Evolutionary conservation across 2,329 filamentous ascomycete genomes (phyloP), one percentile per base, ranked within the genome.

Genomic region (Chaetomium sp.): DNA sequence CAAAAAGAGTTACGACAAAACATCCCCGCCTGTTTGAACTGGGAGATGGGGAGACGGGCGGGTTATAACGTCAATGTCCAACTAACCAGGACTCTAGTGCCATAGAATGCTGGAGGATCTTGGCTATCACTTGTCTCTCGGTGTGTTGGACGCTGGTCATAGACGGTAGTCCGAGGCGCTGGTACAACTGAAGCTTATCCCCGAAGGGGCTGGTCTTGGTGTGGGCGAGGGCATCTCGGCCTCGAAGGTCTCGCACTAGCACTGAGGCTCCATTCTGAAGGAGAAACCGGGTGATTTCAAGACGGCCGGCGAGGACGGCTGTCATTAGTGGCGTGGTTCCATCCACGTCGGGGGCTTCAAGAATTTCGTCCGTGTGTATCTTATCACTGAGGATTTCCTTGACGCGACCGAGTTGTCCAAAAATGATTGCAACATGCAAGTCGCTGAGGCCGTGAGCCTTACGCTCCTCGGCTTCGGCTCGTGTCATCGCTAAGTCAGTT

Each of bases 321-420:
- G 47, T 40, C 59, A 63, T 63, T 1, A 63, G 27, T 0, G 58
- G 44, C 3, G 59, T 60, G 1, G 54, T 19, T 1, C 58, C 54
- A 0, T 57, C 19, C 3, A 7, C 5, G n/a, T 54, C 58, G 3
- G 46, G 52, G 2, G n/a, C 35, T 1, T 59, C 37, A 0, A 57
- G 8, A 2, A 42, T 34, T 5, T 43, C 41, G 4, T 43, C 44
- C 10, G 33, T 40, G 5, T 53, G 19, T 27, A 27, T 14, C 1
- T 47, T n/a, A 0, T 11, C 4, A 0, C 2, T 6, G 1, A 59
- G 40, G 1, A 58, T 32, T 0, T 8, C 7, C 0, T 4, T 1
- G 6, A 56, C 50, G 1, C 42, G 9, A 6, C 36, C n/a, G 4
- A 11, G 19, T 0, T 49, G 8, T 8, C 41, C 50, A 6, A 2